These are phyloP conservation scores for Blastomyces parvus DNA, from an alignment of 2,329 filamentous ascomycete genomes.

Conservation along the genomic window DNA sequence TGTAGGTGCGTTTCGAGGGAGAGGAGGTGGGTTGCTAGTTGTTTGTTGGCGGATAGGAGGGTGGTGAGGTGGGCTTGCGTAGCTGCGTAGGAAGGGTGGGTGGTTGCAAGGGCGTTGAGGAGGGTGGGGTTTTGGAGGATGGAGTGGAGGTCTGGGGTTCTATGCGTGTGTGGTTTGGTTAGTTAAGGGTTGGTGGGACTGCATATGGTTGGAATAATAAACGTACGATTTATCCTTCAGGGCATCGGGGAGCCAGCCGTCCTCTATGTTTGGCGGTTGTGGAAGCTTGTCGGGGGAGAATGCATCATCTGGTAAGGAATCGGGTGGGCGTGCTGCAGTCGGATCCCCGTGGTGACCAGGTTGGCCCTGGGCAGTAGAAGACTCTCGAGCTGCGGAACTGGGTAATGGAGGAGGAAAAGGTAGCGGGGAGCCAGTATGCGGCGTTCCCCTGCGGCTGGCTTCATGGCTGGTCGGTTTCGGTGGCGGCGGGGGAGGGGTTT, in stretches of 20 bases:
- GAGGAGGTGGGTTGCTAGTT: slow-evolving; percentile 47
- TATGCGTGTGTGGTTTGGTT: slow-evolving; percentile 17
- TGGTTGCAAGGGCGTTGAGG: slow-evolving; percentile 64
- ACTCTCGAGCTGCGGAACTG: slow-evolving; percentile 23
- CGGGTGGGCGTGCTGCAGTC: slow-evolving; percentile 10
- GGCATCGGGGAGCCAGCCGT: slow-evolving; percentile 63
- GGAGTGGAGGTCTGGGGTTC: slow-evolving; percentile 52
- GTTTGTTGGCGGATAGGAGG: slow-evolving; percentile 61
- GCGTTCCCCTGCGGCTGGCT: slow-evolving; percentile 56
- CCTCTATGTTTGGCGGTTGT: slow-evolving; percentile 41
- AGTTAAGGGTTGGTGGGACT: slow-evolving; percentile 12
- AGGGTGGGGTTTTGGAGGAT: slow-evolving; percentile 62
- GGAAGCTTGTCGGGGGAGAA: slow-evolving; percentile 17
- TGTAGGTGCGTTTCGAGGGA: slow-evolving; percentile 41
- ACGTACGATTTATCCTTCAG: slow-evolving; percentile 74
- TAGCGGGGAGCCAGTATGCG: slow-evolving; percentile 40
- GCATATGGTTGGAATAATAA: slow-evolving; percentile 8
- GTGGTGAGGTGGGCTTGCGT: slow-evolving; percentile 56
- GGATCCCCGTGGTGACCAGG: slow-evolving; percentile 12
- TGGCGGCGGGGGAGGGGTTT: slow-evolving; percentile 57
- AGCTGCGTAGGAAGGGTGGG: slow-evolving; percentile 61
- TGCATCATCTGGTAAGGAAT: slow-evolving; percentile 14
- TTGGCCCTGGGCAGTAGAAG: slow-evolving; percentile 19
- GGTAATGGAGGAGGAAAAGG: slow-evolving; percentile 36
- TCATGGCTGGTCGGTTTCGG: slow-evolving; percentile 64